These are phyloP conservation scores for Scorias spongiosa DNA, from an alignment of 2,329 filamentous ascomycete species.

Conservation along the genomic window DNA sequence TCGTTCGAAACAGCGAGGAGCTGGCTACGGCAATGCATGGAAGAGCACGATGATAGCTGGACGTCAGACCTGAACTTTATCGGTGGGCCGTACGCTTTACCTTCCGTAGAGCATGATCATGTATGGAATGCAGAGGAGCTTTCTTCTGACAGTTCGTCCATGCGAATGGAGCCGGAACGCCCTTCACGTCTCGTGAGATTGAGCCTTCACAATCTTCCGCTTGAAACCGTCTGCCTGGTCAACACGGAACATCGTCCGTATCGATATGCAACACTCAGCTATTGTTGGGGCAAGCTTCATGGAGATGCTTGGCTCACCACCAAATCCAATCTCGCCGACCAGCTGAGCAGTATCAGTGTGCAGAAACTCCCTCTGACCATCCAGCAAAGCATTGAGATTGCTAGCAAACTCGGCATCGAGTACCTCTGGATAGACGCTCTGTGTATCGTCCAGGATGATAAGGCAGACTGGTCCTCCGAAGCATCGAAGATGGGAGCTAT, in stretches of 20 bases:
- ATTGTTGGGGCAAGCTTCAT: background rate
- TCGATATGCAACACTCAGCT: background rate
- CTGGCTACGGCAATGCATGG: background rate
- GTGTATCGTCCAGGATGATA: constrained; percentile 7
- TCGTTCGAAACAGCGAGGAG: background rate
- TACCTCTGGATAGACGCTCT: constrained; percentile 8
- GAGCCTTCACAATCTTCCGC: background rate
- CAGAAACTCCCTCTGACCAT: background rate
- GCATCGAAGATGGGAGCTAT: constrained; percentile 5
- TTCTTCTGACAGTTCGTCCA: background rate
- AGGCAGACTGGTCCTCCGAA: constrained; percentile 5
- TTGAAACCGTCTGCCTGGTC: background rate
- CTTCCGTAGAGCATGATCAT: background rate
- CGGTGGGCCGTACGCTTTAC: background rate
- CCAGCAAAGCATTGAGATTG: background rate
- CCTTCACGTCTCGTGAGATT: background rate
- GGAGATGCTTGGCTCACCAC: background rate
- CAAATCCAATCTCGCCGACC: background rate
- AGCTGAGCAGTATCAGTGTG: background rate
- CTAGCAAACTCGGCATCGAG: constrained; percentile 1
- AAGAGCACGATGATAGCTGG: background rate
- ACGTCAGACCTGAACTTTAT: background rate
- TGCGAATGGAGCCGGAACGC: background rate
- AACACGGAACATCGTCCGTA: background rate
- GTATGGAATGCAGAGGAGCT: background rate